These are phyloP conservation scores for Starmerella ratchasimensis DNA, from an alignment of 805 yeast genomes.

Conservation along the genomic window DNA sequence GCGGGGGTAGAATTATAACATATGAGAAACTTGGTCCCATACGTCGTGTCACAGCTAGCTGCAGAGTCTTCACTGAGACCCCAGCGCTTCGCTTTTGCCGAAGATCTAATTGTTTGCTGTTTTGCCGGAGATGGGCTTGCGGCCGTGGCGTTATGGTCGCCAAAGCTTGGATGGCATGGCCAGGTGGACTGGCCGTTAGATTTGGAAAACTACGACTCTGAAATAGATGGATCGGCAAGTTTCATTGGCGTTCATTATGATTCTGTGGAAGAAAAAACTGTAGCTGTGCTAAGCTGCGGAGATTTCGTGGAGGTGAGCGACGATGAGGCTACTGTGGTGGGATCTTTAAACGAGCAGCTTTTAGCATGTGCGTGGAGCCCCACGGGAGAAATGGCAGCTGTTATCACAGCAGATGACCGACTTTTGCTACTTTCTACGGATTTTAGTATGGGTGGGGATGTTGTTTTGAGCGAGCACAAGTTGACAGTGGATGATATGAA, in stretches of 20 bases:
- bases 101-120: conserved; percentile 9
- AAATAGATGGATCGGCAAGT: neutral
- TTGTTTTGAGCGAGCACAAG: conserved; percentile 43
- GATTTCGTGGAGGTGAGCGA: conserved; percentile 45
- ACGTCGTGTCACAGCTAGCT: conserved; percentile 9
- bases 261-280: conserved; percentile 36
- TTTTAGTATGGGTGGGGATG: conserved; percentile 39
- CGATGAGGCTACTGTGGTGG: conserved; percentile 51
- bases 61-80: conserved; percentile 11
- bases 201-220: neutral
- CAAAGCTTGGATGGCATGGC: conserved; percentile 5
- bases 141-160: conserved; percentile 13
- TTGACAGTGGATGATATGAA: conserved; percentile 51
- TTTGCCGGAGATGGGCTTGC: conserved; percentile 5
- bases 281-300: conserved; percentile 59
- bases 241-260: conserved; percentile 10
- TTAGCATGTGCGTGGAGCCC: conserved; percentile 72
- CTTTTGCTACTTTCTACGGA: conserved; percentile 45
- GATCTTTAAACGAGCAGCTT: conserved; percentile 67
- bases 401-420: conserved; percentile 36
- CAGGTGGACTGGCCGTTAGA: conserved; percentile 9
- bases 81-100: conserved; percentile 5
- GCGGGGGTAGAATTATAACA: neutral
- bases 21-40: conserved; percentile 16
- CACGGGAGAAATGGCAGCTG: conserved; percentile 72